These are phyloP conservation scores for Xanthoconium separans DNA, from an alignment of 1,284 basidiomycete species.

Conservation along the genomic window DNA sequence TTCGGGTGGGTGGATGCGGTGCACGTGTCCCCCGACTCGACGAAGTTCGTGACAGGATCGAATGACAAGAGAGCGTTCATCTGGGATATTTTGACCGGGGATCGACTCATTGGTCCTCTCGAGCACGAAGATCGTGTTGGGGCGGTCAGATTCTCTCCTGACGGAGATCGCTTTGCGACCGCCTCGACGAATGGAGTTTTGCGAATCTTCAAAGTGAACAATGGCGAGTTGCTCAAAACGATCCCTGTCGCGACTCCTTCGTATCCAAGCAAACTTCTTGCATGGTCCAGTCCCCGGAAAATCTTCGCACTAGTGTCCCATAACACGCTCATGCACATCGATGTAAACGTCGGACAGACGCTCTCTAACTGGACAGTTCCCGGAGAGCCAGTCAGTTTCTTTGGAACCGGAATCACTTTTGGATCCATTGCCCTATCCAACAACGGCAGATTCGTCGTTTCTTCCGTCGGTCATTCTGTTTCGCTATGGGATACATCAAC, in stretches of 20 bases:
- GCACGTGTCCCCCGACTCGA: neutral
- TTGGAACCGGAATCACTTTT: no score
- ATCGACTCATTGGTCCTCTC: neutral
- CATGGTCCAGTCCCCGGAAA: neutral
- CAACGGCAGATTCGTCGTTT: neutral
- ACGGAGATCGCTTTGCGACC: neutral
- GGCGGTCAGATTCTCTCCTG: neutral
- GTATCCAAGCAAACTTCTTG: neutral
- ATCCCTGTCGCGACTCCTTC: neutral
- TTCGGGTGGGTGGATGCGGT: neutral
- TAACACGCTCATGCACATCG: neutral
- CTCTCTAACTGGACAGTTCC: slow-evolving; percentile 1
- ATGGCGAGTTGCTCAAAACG: neutral
- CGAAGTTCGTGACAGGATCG: neutral
- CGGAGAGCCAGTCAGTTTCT: neutral
- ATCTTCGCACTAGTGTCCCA: neutral
- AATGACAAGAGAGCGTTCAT: neutral
- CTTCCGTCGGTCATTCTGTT: neutral
- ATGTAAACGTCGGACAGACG: neutral
- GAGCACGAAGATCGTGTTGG: neutral
- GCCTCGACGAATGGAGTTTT: neutral
- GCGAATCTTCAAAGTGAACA: neutral
- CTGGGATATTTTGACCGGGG: neutral
- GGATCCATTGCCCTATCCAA: neutral
- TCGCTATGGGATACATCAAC: slow-evolving; percentile 2